Evolutionary conservation across 2,329 filamentous ascomycete species (phyloP), one percentile per base, ranked within the genome.

Genomic region (Alternaria sp.): DNA sequence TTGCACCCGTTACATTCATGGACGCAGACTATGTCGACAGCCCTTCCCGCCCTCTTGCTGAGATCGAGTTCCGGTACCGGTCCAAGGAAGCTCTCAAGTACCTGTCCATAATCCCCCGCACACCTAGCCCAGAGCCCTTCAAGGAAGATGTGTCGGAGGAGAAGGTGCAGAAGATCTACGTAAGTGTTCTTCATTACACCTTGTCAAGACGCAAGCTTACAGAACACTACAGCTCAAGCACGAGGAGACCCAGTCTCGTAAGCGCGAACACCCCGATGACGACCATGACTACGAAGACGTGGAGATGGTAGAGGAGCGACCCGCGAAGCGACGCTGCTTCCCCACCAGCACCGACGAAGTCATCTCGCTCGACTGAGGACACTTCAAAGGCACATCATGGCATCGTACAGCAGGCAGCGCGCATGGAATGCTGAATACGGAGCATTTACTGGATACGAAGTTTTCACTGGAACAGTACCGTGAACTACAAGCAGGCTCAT

Each of bases 101-200:
- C 6, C 68, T 79, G 7, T 43, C 60, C 18, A 68, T 80, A 14
- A 67, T 79, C 21, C 67, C 64, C 9, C 63, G 68, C 7, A 64
- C 53, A 4, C 72, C 71, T 1, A 68, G 62, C 18, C 76, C 74
- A 5, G 14, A 53, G 11, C 59, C 37, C 11, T 37, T 63, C 9
- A 51, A 67, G 47, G 47, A 58, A 26, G 25, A 54, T 23, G 3
- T 58, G 12, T 41, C 44, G 8, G n/a, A 54, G 21, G 49, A 43
- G 41, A 28, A 58, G 15, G 46, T 49, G 10, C 18, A 28, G 8
- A 56, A 21, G 18, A 30, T 30, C 43, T 56, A 56, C 14, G 44
- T 30, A 20, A 21, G 41, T 5, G 1, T 33, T 30, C 2, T 18
- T 47, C 10, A 44, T 2, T 9, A 11, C 21, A 15, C 10, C 4